Base-by-base conservation (phyloP, 352 stramenopile genomes). In the Aphanomyces astaci region DNA sequence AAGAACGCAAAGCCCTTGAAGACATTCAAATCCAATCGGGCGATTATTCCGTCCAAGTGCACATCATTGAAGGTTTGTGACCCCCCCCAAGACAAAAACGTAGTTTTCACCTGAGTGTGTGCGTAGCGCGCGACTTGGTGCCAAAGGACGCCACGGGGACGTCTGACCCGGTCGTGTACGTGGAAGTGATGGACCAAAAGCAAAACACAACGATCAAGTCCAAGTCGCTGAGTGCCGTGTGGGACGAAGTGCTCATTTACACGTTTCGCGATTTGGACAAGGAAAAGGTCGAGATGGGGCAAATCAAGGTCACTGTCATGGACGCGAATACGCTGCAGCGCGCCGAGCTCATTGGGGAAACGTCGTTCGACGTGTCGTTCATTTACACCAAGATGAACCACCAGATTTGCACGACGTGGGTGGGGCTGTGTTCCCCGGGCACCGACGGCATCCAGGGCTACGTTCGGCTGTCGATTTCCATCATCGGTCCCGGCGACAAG, bases 371-470 rank as follows among this genome's bases (percentile, higher is more conserved):
- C 39, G 71, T 92, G 22, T 91, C 86, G 46, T 94, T 92, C 77
- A 79, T 94, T 52, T 93, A 97, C 72, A 89, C 86, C 3, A 78
- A 88, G 62, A 67, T 78, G 19, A 91, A 96, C 64, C 89, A 97
- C 63, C 86, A 97, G 65, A 75, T 96, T 19, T 85, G 91, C 28
- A 92, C 92, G 40, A 81, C 92, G 32, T 97, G 91, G 91, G 86
- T 97, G 36, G 87, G 86, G 48, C 69, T 97, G 4, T 81, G 93
- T 4, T 40, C 62, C 9, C 43, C 48, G 1, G 43, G 43, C 22
- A 90, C 89, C 11, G 89, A 97, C 70, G 79, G 70, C 11, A 87
- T 97, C 25, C 91, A 97, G 70, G 91, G 91, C 30, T 97, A 97
- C 45, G 69, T 97, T n/a, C 89, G 90, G 59, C 78, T 92, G 0